These are phyloP conservation scores for Elymus sibiricus DNA, from an alignment of 176 grass and related monocot genomes.

Conservation along the genomic window DNA sequence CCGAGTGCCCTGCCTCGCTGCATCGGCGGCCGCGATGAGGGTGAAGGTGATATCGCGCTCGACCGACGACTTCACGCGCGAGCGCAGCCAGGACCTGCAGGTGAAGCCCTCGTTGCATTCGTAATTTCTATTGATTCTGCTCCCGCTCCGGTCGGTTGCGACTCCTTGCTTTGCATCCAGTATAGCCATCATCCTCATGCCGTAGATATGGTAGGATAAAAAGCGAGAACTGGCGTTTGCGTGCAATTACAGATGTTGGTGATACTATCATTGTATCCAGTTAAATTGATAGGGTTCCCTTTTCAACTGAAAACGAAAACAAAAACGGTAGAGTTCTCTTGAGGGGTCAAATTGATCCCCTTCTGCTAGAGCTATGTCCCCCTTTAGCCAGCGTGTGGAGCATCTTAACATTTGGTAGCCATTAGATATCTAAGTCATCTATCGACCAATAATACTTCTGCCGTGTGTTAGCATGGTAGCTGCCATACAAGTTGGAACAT, in stretches of 20 bases:
- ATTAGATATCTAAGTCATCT: not conserved
- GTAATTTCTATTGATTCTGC: not conserved
- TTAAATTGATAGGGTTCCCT: not conserved
- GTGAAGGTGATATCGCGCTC: conserved; percentile 89
- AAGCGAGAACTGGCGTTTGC: not conserved
- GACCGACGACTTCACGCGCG: conserved; percentile 88
- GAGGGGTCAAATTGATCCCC: not conserved
- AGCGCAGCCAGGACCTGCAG: conserved; percentile 87
- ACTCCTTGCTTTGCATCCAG: not conserved
- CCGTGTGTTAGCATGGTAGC: not conserved
- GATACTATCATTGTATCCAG: not conserved
- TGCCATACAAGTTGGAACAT: not conserved
- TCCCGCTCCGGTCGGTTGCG: not conserved
- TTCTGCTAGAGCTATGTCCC: not conserved
- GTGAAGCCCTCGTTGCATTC: conserved; percentile 6
- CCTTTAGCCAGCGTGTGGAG: not conserved
- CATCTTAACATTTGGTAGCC: not conserved
- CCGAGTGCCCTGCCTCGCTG: too few species aligned
- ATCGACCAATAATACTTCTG: not conserved
- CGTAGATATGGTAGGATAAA: not conserved
- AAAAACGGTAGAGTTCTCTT: not conserved
- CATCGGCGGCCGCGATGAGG: conserved; percentile 47
- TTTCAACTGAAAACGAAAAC: not conserved
- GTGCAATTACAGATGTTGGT: not conserved
- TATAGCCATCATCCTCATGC: not conserved